Percentiles rank a stretch among this genome's conserved stretches.
These are phyloP conservation scores for Striga asiatica DNA, from an alignment of 257 asterid species.

Conservation along the genomic window DNA sequence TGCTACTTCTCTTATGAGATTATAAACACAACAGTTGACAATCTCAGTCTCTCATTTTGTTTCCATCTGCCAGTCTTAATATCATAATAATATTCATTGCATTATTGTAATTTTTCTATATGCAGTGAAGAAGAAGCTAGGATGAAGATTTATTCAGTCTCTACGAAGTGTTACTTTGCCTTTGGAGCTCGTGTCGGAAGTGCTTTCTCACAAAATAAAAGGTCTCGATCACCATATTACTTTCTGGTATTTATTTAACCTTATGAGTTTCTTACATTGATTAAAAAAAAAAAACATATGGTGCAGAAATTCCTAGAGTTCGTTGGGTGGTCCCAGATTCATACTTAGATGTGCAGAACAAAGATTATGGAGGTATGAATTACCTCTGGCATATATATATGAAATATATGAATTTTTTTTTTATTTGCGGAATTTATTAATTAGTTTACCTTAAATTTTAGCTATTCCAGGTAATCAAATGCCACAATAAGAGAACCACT, in stretches of 20 bases:
- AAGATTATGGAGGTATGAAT: constrained; percentile 87
- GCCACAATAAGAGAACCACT: no score
- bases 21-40: not conserved
- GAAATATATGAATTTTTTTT: no score
- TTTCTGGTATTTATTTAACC: not conserved
- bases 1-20: no score
- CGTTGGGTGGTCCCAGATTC: constrained; percentile 99
- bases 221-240: constrained; percentile 27
- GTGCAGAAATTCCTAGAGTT: constrained; percentile 62
- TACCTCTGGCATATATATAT: not conserved
- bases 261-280: not conserved
- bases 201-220: constrained; percentile 68
- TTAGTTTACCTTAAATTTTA: no score
- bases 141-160: constrained; percentile 82
- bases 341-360: constrained; percentile 76
- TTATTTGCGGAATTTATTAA: no score
- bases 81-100: no score
- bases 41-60: not conserved
- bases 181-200: constrained; percentile 98
- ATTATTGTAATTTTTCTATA: no score
- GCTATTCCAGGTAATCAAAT: no score
- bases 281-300: constrained; percentile 5
- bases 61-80: no score
- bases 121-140: constrained; percentile 89
- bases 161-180: constrained; percentile 79